Conservation (phyloP, 2,329 filamentous ascomycete genomes). For the Neopestalotiopsis sp. region DNA sequence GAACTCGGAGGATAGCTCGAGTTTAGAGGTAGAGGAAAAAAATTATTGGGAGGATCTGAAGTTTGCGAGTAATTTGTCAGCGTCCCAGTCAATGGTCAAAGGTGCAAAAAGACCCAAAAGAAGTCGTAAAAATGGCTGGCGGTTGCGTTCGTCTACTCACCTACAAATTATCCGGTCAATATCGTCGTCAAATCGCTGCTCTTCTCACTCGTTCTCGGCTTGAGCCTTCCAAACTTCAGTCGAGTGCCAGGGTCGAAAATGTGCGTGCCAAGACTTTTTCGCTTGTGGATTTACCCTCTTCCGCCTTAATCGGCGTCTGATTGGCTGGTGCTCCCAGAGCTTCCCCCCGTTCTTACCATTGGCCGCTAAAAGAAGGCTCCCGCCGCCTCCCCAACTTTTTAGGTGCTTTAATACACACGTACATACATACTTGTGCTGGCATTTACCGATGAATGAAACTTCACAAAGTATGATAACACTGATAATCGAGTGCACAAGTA, state of each 20-base stretch:
- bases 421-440: too few species aligned
- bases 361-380: neutral
- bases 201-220: slow-evolving; percentile 21
- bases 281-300: slow-evolving; percentile 25
- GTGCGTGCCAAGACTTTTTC: slow-evolving; percentile 26
- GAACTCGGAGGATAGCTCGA: slow-evolving; percentile 14
- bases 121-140: neutral
- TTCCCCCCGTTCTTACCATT: slow-evolving; percentile 4
- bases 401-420: neutral
- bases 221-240: slow-evolving; percentile 29
- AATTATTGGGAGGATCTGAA: slow-evolving; percentile 10
- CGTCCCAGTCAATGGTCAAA: neutral
- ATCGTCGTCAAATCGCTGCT: slow-evolving; percentile 22
- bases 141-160: slow-evolving; percentile 23
- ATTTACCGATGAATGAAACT: too few species aligned
- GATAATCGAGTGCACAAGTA: too few species aligned
- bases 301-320: neutral
- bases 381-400: too few species aligned
- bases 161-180: slow-evolving; percentile 23
- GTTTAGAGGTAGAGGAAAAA: neutral
- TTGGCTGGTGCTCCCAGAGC: slow-evolving; percentile 16
- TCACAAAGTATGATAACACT: too few species aligned
- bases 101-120: neutral
- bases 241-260: slow-evolving; percentile 38
- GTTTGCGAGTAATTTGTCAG: neutral